These are phyloP conservation scores for Amphirosellinia nigrospora DNA, from an alignment of 495 filamentous ascomycete genomes.

Conservation along the genomic window DNA sequence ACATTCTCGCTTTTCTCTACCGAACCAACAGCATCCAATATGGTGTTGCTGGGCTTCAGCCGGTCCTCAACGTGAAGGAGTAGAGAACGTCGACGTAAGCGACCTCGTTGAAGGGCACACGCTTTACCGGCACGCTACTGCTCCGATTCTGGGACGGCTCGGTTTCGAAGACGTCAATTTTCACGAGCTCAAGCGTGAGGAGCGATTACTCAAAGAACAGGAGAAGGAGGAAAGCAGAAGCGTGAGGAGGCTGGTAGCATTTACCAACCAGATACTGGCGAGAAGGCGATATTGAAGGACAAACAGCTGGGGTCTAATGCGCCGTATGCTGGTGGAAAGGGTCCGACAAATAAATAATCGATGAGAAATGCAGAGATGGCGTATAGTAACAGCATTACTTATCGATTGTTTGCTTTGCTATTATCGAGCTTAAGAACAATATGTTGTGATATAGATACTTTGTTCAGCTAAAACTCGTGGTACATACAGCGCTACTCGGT, in stretches of 20 bases:
- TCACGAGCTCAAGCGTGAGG: conserved; percentile 51
- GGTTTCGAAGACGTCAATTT: conserved; percentile 64
- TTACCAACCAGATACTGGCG: not conserved
- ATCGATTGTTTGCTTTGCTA: not conserved
- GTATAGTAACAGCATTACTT: not conserved
- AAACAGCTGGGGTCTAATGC: conserved; percentile 6
- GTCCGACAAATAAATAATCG: not conserved
- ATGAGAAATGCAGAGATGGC: not conserved
- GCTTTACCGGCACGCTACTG: conserved; percentile 61
- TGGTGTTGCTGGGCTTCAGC: conserved; percentile 63
- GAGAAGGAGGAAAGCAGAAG: conserved; percentile 50
- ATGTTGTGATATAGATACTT: not conserved
- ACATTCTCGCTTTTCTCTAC: conserved; percentile 65
- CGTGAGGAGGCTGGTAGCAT: conserved; percentile 33
- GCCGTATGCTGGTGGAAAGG: not conserved
- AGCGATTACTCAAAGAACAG: conserved; percentile 44
- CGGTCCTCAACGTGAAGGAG: conserved; percentile 56
- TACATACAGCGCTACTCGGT: not conserved
- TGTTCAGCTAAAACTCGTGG: not conserved
- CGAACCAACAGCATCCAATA: conserved; percentile 61
- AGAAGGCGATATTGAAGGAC: conserved; percentile 27
- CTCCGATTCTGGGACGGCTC: conserved; percentile 62
- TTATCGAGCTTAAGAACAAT: not conserved
- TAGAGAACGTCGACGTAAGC: conserved; percentile 66
- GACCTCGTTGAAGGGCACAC: conserved; percentile 63